A percentile compares a stretch with the other conserved stretches of the same genome.
phyloP scores from a whole-genome alignment of 306 rosid genomes.

The Dalbergia cochinchinensis region DNA sequence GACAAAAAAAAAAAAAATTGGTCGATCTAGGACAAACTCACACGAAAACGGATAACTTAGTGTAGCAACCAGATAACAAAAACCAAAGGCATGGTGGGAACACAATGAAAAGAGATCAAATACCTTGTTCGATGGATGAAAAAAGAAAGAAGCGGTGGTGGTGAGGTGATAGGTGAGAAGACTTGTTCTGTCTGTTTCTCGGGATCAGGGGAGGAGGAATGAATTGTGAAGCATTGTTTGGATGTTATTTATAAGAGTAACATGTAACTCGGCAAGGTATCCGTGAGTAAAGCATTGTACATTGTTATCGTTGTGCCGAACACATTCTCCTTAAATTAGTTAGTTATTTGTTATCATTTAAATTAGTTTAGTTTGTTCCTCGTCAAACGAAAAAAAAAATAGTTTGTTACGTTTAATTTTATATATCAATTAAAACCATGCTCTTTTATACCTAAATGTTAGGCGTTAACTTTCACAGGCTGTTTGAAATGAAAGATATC shows the following conservation, averaged over 20 bases:
- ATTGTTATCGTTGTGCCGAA: background rate
- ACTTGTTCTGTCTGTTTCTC: slow-evolving; percentile 33
- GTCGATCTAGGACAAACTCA: slow-evolving; percentile 52
- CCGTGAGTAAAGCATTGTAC: slow-evolving; percentile 36
- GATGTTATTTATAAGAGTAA: slow-evolving; percentile 31
- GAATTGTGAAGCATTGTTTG: slow-evolving; percentile 3
- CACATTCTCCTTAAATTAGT: slow-evolving; percentile 30
- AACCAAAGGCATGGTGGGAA: background rate
- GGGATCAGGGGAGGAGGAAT: slow-evolving; percentile 31
- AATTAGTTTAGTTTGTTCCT: too few species aligned
- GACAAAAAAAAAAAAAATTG: background rate
- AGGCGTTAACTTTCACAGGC: too few species aligned
- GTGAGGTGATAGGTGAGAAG: background rate
- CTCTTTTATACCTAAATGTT: too few species aligned
- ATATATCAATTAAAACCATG: too few species aligned
- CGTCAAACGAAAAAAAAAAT: too few species aligned
- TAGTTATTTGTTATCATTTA: too few species aligned
- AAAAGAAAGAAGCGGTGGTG: background rate
- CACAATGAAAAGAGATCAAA: background rate
- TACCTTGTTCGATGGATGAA: background rate
- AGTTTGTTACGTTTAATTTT: too few species aligned
- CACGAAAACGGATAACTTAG: too few species aligned
- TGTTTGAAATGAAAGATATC: too few species aligned
- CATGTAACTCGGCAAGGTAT: slow-evolving; percentile 35
- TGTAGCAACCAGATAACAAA: too few species aligned